A percentile compares a stretch with the other conserved stretches of the same genome.
phyloP scores from a whole-genome alignment of 371 early-diverging fungal species.

The Basidiobolus meristosporus region DNA sequence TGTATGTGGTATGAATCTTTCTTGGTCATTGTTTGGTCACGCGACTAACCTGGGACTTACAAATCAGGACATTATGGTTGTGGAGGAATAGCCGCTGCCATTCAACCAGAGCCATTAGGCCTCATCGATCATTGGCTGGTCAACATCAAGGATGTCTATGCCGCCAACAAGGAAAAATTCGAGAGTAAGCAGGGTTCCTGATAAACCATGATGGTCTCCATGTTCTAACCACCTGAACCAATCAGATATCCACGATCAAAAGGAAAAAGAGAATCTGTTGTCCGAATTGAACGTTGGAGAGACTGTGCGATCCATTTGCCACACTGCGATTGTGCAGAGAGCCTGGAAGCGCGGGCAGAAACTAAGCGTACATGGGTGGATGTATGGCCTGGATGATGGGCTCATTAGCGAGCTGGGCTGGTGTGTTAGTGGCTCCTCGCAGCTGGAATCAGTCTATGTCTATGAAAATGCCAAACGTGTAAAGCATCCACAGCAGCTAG shows the following conservation, averaged over 20 bases:
- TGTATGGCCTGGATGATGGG: no score
- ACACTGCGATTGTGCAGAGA: slow-evolving; percentile 57
- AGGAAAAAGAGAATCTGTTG: slow-evolving; percentile 23
- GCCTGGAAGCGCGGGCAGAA: slow-evolving; percentile 65
- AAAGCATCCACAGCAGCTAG: no score
- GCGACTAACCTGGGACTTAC: no score
- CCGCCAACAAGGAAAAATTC: slow-evolving; percentile 27
- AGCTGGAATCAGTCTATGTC: no score
- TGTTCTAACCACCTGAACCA: no score
- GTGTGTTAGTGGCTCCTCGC: no score
- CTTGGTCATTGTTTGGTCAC: no score
- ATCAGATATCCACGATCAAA: slow-evolving; percentile 15
- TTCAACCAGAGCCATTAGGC: slow-evolving; percentile 38
- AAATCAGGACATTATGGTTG: slow-evolving; percentile 84
- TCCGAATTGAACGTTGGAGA: slow-evolving; percentile 57
- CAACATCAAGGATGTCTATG: slow-evolving; percentile 56
- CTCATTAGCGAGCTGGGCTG: no score
- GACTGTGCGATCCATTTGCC: slow-evolving; percentile 51
- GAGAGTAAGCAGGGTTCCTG: no score
- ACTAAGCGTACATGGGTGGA: slow-evolving; percentile 72
- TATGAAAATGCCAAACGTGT: no score
- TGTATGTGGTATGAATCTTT: slow-evolving; percentile 84
- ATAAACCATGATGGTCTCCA: no score
- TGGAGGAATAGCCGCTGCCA: slow-evolving; percentile 68
- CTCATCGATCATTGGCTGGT: slow-evolving; percentile 74